Percentiles rank a stretch among this genome's conserved stretches.
Conservation (phyloP, 2,329 filamentous ascomycete species). For the Microcera coccophila region DNA sequence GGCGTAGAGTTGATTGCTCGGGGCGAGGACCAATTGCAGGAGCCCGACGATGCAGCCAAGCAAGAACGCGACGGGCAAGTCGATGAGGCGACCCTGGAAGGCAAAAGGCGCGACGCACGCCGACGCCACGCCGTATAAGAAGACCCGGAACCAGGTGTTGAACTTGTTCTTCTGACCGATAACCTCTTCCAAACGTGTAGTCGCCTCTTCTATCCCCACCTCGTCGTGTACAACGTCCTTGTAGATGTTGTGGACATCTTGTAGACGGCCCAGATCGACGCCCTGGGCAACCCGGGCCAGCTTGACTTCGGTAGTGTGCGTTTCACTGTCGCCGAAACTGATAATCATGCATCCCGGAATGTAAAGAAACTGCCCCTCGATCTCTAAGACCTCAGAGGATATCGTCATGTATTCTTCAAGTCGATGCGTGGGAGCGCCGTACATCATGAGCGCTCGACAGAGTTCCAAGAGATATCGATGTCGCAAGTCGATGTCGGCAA, state of each 20-base stretch:
- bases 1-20: conserved; percentile 66
- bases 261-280: conserved; percentile 68
- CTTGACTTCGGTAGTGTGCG: conserved; percentile 77
- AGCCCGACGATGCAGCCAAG: conserved; percentile 71
- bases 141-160: conserved; percentile 52
- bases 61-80: conserved; percentile 72
- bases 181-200: conserved; percentile 55
- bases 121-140: conserved; percentile 72
- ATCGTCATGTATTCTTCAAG: conserved; percentile 89
- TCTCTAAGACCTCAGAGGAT: conserved; percentile 83
- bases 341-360: conserved; percentile 92
- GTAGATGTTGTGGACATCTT: conserved; percentile 73
- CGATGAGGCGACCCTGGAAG: conserved; percentile 71
- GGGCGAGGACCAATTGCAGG: conserved; percentile 70
- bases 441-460: conserved; percentile 82
- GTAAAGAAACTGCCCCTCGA: conserved; percentile 86
- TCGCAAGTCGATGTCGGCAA: conserved; percentile 67
- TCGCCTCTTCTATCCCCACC: conserved; percentile 69
- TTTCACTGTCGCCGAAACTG: conserved; percentile 72
- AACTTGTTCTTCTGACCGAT: conserved; percentile 46
- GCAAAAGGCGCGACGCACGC: conserved; percentile 75
- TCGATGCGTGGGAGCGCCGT: conserved; percentile 85
- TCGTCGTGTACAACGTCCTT: conserved; percentile 78
- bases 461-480: conserved; percentile 82
- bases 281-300: conserved; percentile 66